Base-by-base conservation (phyloP, 2,329 filamentous ascomycete genomes). In the Emmonsiellopsis sp. region DNA sequence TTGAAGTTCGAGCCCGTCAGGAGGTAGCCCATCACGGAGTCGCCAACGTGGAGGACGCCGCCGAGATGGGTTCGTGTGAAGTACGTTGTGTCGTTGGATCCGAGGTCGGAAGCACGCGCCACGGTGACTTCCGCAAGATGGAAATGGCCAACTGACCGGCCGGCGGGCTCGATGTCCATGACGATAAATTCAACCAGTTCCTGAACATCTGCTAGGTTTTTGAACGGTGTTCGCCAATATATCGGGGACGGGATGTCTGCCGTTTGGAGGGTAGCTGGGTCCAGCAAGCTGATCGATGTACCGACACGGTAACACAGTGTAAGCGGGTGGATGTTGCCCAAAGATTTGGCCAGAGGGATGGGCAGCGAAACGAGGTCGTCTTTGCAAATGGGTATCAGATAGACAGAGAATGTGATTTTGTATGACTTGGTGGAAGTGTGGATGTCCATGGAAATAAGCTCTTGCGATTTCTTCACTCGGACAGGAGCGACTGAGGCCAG, bases 311-410 rank as follows among this genome's bases (percentile, higher is more conserved):
- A 82, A 76, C 93, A 97, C 38, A 98, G 77, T 1, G 86, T 82
- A 38, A 98, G 76, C 2, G 93, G 93, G 1, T 84, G 81, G 63
- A 97, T 95, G 70, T 95, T 96, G 58, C 93, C 91, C 50, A 87
- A 77, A 53, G 85, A 83, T 69, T 90, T 93, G 11, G 93, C 93
- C 55, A 97, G 76, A 61, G 89, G 90, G 58, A 95, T 84, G 0
- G 93, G 93, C 37, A 98, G 76, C 1, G 89, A 91, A n/a, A 98
- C 89, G 31, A 98, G 77, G 67, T 98, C 93, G 63, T 98, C 93
- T 71, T 96, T 95, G 78, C 93, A 97, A 49, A 98, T 90, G 1
- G 93, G 93, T 30, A 97, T 85, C 48, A 98, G 72, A 67, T 96
- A 89, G 52, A 86, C 83, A 0, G 90, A 94, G 72, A 84, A 97